Percentiles rank a stretch among this genome's conserved stretches.
phyloP scores from a whole-genome alignment of 1,139 yeast genomes.

The Ashbya aceris region DNA sequence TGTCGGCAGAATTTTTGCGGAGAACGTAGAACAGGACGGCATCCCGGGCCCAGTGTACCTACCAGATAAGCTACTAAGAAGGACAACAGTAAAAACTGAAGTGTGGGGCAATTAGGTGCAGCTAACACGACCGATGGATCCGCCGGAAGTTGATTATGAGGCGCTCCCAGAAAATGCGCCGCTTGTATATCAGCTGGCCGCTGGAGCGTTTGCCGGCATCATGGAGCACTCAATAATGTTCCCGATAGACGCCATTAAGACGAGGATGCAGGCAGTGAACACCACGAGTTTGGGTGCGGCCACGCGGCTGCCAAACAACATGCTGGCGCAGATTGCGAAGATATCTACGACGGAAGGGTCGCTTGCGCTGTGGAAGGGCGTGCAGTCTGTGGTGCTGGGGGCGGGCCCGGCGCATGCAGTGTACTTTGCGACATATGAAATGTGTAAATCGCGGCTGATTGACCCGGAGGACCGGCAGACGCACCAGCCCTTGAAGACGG shows the following conservation, averaged over 20 bases:
- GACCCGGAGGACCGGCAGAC: slow-evolving; percentile 26
- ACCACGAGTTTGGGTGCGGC: slow-evolving; percentile 6
- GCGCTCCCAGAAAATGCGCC: slow-evolving; percentile 86
- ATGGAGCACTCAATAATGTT: slow-evolving; percentile 98
- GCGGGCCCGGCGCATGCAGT: slow-evolving; percentile 99
- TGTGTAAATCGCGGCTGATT: slow-evolving; percentile 43
- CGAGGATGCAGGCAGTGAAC: slow-evolving; percentile 75
- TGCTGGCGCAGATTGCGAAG: slow-evolving; percentile 51
- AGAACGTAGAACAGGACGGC: too few species aligned
- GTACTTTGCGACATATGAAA: slow-evolving; percentile 92
- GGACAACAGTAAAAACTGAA: too few species aligned
- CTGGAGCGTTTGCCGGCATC: slow-evolving; percentile 97
- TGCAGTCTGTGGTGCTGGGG: slow-evolving; percentile 84
- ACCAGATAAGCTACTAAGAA: too few species aligned
- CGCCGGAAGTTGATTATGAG: slow-evolving; percentile 63
- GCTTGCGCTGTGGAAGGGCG: slow-evolving; percentile 86
- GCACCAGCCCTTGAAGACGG: slow-evolving; percentile 61
- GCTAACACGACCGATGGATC: not conserved
- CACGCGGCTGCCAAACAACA: slow-evolving; percentile 35
- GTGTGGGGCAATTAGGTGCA: not conserved
- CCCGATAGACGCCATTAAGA: slow-evolving; percentile 90
- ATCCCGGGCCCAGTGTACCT: too few species aligned
- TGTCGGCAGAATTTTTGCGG: too few species aligned
- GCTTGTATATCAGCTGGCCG: slow-evolving; percentile 67
- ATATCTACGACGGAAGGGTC: slow-evolving; percentile 90